Percentiles rank a stretch among this genome's conserved stretches.
These are phyloP conservation scores for Lathyrus tuberosus DNA, from an alignment of 306 rosid species.

Conservation along the genomic window DNA sequence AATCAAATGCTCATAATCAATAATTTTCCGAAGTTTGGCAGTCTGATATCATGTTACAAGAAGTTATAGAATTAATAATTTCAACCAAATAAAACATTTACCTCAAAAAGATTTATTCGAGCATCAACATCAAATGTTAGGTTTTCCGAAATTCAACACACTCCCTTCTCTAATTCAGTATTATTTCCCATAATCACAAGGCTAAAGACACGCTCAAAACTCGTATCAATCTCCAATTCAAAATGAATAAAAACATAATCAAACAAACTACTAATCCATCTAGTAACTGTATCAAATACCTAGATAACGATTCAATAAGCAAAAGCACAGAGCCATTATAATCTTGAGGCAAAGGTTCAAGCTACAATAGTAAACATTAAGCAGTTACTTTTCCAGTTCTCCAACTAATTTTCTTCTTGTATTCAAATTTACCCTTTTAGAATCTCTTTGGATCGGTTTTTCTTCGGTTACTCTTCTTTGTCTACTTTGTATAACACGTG, in stretches of 20 bases:
- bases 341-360: too few species aligned
- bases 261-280: constrained; percentile 25
- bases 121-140: too few species aligned
- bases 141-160: constrained; percentile 86
- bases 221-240: constrained; percentile 37
- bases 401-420: too few species aligned
- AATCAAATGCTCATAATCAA: constrained; percentile 30
- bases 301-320: too few species aligned
- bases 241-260: constrained; percentile 25
- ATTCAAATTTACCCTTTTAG: too few species aligned
- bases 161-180: constrained; percentile 85
- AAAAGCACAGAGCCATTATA: too few species aligned
- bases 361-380: constrained; percentile 27
- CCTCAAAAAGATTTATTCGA: too few species aligned
- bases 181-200: constrained; percentile 85
- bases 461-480: too few species aligned
- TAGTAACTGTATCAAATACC: too few species aligned
- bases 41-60: constrained; percentile 5
- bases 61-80: constrained; percentile 32
- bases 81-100: too few species aligned
- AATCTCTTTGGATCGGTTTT: too few species aligned
- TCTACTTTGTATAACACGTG: too few species aligned
- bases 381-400: constrained; percentile 40
- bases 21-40: constrained; percentile 30
- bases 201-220: constrained; percentile 47